phyloP scores from a whole-genome alignment of 2,329 filamentous ascomycete species.

The Fusarium ramigenum region DNA sequence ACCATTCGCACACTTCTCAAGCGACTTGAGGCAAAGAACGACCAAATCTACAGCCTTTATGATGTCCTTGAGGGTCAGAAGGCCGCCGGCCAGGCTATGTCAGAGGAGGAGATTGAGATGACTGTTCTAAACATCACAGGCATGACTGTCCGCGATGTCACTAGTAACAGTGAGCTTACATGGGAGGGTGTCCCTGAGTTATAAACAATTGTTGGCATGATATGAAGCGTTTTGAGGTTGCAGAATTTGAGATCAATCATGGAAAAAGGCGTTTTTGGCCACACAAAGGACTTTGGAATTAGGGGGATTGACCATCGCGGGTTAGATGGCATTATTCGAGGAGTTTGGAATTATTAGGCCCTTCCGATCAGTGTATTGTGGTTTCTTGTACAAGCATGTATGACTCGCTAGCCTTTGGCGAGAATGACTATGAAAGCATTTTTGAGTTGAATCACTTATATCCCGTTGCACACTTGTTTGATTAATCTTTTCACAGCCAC shows the following conservation, averaged over 20 bases:
- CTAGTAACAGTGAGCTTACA: conserved; percentile 50
- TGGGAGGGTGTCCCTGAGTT: conserved; percentile 53
- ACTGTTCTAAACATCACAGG: conserved; percentile 67
- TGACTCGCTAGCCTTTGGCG: conserved; percentile 32
- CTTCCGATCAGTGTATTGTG: conserved; percentile 23
- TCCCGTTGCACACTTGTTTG: background rate
- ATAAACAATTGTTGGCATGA: conserved; percentile 16
- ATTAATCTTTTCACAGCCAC: background rate
- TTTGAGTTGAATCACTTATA: conserved; percentile 29
- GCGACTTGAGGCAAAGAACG: conserved; percentile 76
- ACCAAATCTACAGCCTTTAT: conserved; percentile 83
- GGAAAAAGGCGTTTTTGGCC: conserved; percentile 39
- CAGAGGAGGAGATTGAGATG: conserved; percentile 69
- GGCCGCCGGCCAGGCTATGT: conserved; percentile 69
- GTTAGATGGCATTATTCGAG: conserved; percentile 37
- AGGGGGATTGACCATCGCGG: conserved; percentile 23
- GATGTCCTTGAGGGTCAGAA: conserved; percentile 87
- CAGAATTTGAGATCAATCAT: conserved; percentile 31
- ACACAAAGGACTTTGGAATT: conserved; percentile 30
- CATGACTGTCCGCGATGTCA: conserved; percentile 55
- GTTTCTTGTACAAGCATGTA: conserved; percentile 37
- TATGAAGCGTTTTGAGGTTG: conserved; percentile 18
- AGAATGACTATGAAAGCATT: conserved; percentile 35
- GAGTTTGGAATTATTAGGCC: conserved; percentile 36
- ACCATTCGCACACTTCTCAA: conserved; percentile 70